Evolutionary conservation across 352 stramenopile species (phyloP).

Genomic region (Globisporangium carolinianum): DNA sequence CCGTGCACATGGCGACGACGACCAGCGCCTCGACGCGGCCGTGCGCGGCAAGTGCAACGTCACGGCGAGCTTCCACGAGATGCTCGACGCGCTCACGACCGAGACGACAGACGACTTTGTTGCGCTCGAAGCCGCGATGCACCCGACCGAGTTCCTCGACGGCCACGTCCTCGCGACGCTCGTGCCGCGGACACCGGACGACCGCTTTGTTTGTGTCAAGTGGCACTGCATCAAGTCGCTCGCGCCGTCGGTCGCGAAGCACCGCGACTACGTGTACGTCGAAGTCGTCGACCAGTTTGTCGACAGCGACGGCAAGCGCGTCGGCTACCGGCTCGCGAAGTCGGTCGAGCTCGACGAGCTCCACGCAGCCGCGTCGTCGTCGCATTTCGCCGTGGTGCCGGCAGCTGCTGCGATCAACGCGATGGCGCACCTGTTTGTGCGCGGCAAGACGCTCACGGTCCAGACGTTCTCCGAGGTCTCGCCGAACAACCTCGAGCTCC

Average conservation of each 20-base stretch:
- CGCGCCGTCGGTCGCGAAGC: constrained; percentile 63
- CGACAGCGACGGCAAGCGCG: constrained; percentile 43
- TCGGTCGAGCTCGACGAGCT: constrained; percentile 57
- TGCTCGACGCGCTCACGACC: constrained; percentile 73
- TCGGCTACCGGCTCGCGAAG: constrained; percentile 72
- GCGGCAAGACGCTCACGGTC: constrained; percentile 66
- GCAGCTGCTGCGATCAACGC: too few species aligned
- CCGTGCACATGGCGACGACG: constrained; percentile 52
- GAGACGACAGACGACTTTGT: constrained; percentile 62
- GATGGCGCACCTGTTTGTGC: constrained; percentile 52
- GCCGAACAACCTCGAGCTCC: constrained; percentile 55
- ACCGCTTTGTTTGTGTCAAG: constrained; percentile 78
- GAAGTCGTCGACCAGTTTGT: constrained; percentile 78
- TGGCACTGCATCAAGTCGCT: constrained; percentile 75
- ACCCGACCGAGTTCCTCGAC: constrained; percentile 72
- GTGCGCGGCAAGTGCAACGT: constrained; percentile 71
- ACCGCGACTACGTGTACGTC: constrained; percentile 80
- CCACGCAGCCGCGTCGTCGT: background rate
- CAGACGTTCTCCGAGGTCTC: constrained; percentile 62
- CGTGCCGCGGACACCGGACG: constrained; percentile 45
- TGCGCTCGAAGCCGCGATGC: constrained; percentile 51
- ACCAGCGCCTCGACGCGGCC: constrained; percentile 54
- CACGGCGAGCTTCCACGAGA: constrained; percentile 63
- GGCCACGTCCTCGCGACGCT: constrained; percentile 71
- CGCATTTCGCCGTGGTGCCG: too few species aligned